Evolutionary conservation across 139 green algal genomes (phyloP).

Genomic region (Diplosphaera chodatii): DNA sequence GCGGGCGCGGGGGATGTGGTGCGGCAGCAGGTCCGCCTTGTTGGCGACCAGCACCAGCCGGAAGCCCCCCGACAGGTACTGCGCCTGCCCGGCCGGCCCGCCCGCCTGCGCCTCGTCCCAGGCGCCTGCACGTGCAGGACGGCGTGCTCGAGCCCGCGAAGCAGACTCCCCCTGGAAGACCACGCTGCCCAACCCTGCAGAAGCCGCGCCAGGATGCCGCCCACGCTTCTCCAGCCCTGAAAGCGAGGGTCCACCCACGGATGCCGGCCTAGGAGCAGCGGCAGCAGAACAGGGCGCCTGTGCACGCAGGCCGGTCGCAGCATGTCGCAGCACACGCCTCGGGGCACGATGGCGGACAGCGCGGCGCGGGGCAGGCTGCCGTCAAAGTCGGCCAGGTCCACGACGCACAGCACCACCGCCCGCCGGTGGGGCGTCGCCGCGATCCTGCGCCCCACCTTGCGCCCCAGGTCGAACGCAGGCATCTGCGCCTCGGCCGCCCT

Average conservation of each 20-base stretch:
- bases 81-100: not conserved
- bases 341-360: conserved; percentile 11
- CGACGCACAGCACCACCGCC: conserved; percentile 80
- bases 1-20: conserved; percentile 28
- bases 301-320: too few relatives aligned
- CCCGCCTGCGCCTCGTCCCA: not conserved
- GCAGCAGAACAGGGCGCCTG: too few relatives aligned
- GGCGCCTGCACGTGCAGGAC: not conserved
- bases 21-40: conserved; percentile 89
- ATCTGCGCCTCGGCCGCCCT: conserved; percentile 49
- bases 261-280: too few relatives aligned
- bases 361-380: conserved; percentile 79
- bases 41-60: conserved; percentile 83
- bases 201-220: not conserved
- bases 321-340: not conserved
- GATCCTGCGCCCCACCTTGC: conserved; percentile 72
- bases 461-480: conserved; percentile 77
- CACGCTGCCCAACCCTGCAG: not conserved
- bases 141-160: too few relatives aligned
- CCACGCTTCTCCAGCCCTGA: not conserved
- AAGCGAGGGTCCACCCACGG: too few relatives aligned
- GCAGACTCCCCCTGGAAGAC: too few relatives aligned
- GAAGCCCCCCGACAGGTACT: conserved; percentile 16
- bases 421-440: conserved; percentile 64
- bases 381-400: conserved; percentile 92